These are phyloP conservation scores for Raphanus raphanistrum DNA, from an alignment of 345 rosid species.

Conservation along the genomic window DNA sequence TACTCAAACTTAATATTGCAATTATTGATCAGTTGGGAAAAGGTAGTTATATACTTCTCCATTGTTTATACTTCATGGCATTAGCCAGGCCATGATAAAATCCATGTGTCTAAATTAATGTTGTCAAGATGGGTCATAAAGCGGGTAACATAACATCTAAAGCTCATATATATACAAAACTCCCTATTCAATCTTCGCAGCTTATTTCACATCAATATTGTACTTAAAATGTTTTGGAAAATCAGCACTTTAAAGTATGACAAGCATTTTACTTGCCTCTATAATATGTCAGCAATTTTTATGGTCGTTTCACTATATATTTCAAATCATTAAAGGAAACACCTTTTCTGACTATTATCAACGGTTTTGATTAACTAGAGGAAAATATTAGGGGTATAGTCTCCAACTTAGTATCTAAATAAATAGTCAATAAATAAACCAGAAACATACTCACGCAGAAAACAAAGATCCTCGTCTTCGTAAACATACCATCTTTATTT, in stretches of 20 bases:
- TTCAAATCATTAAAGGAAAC: slow-evolving; percentile 6
- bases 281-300: neutral
- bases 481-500: neutral
- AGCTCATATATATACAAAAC: neutral
- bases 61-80: no score
- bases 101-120: slow-evolving; percentile 23
- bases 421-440: neutral
- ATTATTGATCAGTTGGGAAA: no score
- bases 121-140: slow-evolving; percentile 35
- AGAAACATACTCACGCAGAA: neutral
- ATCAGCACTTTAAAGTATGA: neutral
- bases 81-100: neutral
- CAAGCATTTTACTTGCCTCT: neutral
- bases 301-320: slow-evolving; percentile 7
- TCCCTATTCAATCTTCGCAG: slow-evolving; percentile 3
- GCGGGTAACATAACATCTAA: slow-evolving; percentile 16
- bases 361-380: neutral
- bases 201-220: slow-evolving; percentile 22
- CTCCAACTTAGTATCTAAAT: neutral
- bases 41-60: no score
- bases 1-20: no score
- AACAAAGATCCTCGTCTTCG: neutral
- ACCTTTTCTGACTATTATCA: neutral
- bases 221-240: slow-evolving; percentile 4
- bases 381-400: neutral